Base-by-base conservation (phyloP, 2,329 filamentous ascomycete genomes). In the Paramyrothecium sp. region DNA sequence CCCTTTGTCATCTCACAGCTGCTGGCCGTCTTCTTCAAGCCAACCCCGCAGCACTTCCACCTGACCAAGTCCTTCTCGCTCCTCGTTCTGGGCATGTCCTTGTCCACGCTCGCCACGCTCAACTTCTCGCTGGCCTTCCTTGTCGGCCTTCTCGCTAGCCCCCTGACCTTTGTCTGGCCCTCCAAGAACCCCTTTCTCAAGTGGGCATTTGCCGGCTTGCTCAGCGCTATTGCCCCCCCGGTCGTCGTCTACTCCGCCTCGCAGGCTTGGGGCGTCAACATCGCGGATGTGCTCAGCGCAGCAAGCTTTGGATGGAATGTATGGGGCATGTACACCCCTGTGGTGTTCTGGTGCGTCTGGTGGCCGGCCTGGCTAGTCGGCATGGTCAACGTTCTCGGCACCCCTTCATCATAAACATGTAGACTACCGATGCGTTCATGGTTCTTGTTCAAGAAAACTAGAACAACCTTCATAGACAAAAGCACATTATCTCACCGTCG, bases 271-370 rank as follows among this genome's bases (percentile, higher is more conserved):
- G 62, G 68, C 7, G 54, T 77, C 1, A 68, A 70, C 4, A 71
- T 92, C 1, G 78, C 78, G 48, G 74, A 83, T 2, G 80, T 95
- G 2, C 73, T 97, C 54, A 81, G 81, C 26, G 82, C 89, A 69
- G 90, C 91, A 1, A 91, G 90, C 5, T 92, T 95, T 70, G 92
- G 90, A 0, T 97, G 92, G 92, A 84, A 91, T 67, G 87, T 97
- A 13, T 92, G 89, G 85, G 91, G 92, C 2, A 86, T 95, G 82
- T 96, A 92, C 78, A 96, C 92, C 2, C 89, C 91, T 58, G 86
- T 97, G 19, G 86, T 96, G 12, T 83, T 97, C n/a, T 97, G 92
- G 91, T 90, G 92, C 70, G 87, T 97, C 48, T 97, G 93, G 93
- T 95, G 92, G 89, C 93, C 93, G 1, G 92, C 91, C 8, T 97